Percentiles rank a stretch among this genome's conserved stretches.
Evolutionary conservation across 805 yeast genomes (phyloP).

Genomic region (Starmerella sp.): DNA sequence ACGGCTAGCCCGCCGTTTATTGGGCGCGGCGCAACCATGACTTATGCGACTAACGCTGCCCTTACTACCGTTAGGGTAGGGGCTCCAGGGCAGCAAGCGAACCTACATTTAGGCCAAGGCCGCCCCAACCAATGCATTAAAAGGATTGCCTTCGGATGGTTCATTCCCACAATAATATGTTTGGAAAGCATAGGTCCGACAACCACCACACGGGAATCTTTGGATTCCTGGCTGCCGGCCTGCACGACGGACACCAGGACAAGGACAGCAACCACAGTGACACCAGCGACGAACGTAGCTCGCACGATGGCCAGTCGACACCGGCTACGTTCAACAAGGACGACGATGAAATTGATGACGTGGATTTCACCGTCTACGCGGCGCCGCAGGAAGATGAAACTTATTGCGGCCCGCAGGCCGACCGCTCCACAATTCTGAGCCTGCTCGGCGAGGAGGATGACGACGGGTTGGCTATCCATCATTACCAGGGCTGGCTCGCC

Average conservation of each 20-base stretch:
- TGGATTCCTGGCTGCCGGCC: neutral
- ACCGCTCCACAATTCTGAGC: constrained; percentile 2
- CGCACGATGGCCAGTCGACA: neutral
- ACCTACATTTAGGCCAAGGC: neutral
- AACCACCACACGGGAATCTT: neutral
- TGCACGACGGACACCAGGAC: neutral
- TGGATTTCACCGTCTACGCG: neutral
- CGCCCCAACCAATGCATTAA: neutral
- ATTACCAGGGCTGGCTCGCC: constrained; percentile 46
- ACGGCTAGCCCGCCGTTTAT: neutral
- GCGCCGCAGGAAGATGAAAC: neutral
- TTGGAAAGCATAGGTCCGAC: neutral
- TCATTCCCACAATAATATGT: neutral
- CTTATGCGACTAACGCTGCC: neutral
- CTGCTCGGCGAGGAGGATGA: constrained; percentile 7
- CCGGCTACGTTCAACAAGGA: neutral
- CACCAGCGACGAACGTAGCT: neutral
- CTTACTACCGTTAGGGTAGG: neutral
- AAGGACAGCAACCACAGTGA: neutral
- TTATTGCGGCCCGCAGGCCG: neutral
- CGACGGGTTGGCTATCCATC: neutral
- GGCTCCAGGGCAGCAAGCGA: neutral
- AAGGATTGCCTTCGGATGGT: neutral
- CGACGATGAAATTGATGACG: neutral
- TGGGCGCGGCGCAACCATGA: neutral